Evolutionary conservation across 495 filamentous ascomycete species (phyloP), one percentile per base, ranked within the genome.

Genomic region (Neurospora sp.): DNA sequence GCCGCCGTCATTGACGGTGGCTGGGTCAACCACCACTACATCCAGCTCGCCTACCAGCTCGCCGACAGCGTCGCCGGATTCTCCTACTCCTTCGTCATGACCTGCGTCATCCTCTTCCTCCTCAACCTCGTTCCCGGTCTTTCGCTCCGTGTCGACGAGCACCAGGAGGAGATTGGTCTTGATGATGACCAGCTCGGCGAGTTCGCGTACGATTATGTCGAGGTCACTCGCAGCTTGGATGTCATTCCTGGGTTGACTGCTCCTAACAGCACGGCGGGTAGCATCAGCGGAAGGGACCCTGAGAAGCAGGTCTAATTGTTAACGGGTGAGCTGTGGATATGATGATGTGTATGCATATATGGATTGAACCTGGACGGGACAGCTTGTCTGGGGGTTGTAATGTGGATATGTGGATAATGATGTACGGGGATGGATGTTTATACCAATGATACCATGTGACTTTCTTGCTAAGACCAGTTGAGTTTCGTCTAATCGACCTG

Each of bases 151-250:
- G 92, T 91, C 3, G 85, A 83, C 41, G 92, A 96, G 78, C 93
- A 96, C 73, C 91, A 94, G 61, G 96, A 99, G 83, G 90, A 97
- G 61, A 85, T 95, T 71, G 96, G 96, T 76, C 94, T 98, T 72
- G 96, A 99, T 79, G 96, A 98, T 80, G 90, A 91, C 44, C 92
- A 99, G 85, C 95, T 98, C 79, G 96, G 96, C 79, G 96, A 99
- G 84, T 99, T 98, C 82, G 96, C 96, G 46, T 99, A 99, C 80
- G 96, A 99, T 82, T 99, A 97, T 76, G 96, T 99, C 75, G 96
- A 99, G 84, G 85, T 98, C 73, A 92, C 88, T 37, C 90, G 96
- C 73, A 93, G 97, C 75, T 89, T 97, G 27, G 74, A 73, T 61
- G 68, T 75, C 40, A 18, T 76, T n/a, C 61, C 70, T 31, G 73